Conservation (phyloP, 2,329 filamentous ascomycete genomes). For the Sarocladiaceae sp. region DNA sequence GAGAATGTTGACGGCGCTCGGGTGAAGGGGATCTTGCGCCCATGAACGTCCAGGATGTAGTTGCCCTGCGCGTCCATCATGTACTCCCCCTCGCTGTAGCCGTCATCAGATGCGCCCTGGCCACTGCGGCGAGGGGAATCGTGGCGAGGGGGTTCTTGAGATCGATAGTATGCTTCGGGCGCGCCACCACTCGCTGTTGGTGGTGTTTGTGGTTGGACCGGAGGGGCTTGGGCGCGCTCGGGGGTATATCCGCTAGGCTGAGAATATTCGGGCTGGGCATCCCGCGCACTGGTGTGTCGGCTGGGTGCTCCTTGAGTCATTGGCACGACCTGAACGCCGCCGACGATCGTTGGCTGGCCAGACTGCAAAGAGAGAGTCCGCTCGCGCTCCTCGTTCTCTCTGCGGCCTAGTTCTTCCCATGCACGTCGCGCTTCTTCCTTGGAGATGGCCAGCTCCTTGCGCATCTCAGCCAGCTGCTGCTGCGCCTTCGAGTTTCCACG, state of each 20-base stretch:
- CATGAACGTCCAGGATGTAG: constrained; percentile 54
- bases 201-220: constrained; percentile 32
- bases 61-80: constrained; percentile 55
- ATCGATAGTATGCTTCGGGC: constrained; percentile 17
- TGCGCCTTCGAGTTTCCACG: constrained; percentile 69
- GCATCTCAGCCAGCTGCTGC: constrained; percentile 81
- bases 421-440: constrained; percentile 93
- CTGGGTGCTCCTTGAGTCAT: constrained; percentile 69
- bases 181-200: constrained; percentile 20
- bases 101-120: constrained; percentile 46
- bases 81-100: constrained; percentile 67
- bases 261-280: constrained; percentile 22
- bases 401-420: constrained; percentile 92
- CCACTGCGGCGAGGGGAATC: constrained; percentile 8
- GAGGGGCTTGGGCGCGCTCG: constrained; percentile 34
- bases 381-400: constrained; percentile 89
- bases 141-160: constrained; percentile 14
- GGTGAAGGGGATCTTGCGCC: constrained; percentile 50
- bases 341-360: constrained; percentile 81
- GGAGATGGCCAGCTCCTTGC: constrained; percentile 85
- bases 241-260: constrained; percentile 23
- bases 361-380: constrained; percentile 77
- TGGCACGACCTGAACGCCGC: constrained; percentile 90
- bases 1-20: constrained; percentile 36
- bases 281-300: constrained; percentile 41